Evolutionary conservation across 257 asterid species (phyloP).

Genomic region (Plantago major): DNA sequence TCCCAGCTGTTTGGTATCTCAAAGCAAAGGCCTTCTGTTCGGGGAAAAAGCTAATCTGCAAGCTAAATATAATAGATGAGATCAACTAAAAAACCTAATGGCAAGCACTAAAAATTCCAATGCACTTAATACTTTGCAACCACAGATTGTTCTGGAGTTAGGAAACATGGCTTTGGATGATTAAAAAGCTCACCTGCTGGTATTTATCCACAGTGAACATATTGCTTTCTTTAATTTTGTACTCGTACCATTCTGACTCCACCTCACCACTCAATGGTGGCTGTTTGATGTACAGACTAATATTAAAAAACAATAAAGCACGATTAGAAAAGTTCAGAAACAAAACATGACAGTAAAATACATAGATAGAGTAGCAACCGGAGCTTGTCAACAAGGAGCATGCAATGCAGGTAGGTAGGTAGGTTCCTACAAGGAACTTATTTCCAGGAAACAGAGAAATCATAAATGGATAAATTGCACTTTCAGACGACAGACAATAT

Average conservation of each 20-base stretch:
- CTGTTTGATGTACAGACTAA: constrained; percentile 84
- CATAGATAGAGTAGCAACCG: background rate
- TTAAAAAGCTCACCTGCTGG: constrained; percentile 75
- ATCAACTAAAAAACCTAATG: constrained; percentile 30
- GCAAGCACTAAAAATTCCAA: constrained; percentile 4
- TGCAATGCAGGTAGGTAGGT: too few species aligned
- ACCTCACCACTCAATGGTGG: constrained; percentile 53
- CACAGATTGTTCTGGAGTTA: constrained; percentile 5
- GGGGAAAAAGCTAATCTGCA: constrained; percentile 91
- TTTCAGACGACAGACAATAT: background rate
- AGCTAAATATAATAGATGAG: constrained; percentile 58
- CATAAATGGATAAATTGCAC: background rate
- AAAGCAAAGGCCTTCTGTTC: constrained; percentile 86
- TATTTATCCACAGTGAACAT: constrained; percentile 94
- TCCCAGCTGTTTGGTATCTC: constrained; percentile 96
- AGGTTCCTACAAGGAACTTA: too few species aligned
- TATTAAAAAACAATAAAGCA: constrained; percentile 19
- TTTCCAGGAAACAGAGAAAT: too few species aligned
- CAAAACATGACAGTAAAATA: background rate
- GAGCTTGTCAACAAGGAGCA: background rate
- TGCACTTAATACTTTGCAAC: constrained; percentile 17
- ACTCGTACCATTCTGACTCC: constrained; percentile 82
- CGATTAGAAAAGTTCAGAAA: constrained; percentile 12
- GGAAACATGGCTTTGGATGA: constrained; percentile 6
- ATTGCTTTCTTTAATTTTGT: constrained; percentile 93